Base-by-base conservation (phyloP, 2,329 filamentous ascomycete genomes). In the Penicillium expansum region DNA sequence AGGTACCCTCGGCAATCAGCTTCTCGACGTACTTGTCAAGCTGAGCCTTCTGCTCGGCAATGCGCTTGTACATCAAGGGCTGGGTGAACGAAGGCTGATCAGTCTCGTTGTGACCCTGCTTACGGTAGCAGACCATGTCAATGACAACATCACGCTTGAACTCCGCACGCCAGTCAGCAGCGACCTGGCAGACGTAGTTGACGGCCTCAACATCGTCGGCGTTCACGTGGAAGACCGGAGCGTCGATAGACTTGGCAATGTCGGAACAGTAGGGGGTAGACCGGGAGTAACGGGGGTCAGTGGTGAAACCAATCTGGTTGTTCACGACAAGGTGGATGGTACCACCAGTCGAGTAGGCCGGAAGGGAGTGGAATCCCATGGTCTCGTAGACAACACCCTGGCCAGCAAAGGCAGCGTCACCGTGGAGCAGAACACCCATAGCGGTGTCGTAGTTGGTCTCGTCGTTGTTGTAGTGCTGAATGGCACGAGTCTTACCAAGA, bases 291-390 rank as follows among this genome's bases (percentile, higher is more conserved):
- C 94, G 91, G 66, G 94, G 94, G 73, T 99, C 94, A 22, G 94
- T 99, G 52, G 94, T 99, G 83, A 99, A 99, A 77, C 94, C 94
- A 75, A 99, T 99, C 83, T 99, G 94, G 84, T 99, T 99, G 86
- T 99, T 99, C 67, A 97, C 93, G 58, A 99, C 87, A 64, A 99
- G 83, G 79, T 99, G 94, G 69, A 99, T 90, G 57, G 94, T 99
- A 72, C 94, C 94, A 69, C 94, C 94, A 52, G 94, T 97, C 48
- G 95, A 96, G 81, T 97, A 99, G 66, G 90, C 91, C 30, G 94
- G 94, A 37, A 99, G 86, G 51, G 91, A 89, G 80, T 96, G 90
- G 86, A 99, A 97, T 62, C 94, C 94, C 77, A 99, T 90, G 70
- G 92, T 97, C 79, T 99, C 94, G 78, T 99, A 99, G 62, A 99